A percentile compares a stretch with the other conserved stretches of the same genome.
phyloP scores from a whole-genome alignment of 2,329 filamentous ascomycete species.

The Cryphonectria radicalis region DNA sequence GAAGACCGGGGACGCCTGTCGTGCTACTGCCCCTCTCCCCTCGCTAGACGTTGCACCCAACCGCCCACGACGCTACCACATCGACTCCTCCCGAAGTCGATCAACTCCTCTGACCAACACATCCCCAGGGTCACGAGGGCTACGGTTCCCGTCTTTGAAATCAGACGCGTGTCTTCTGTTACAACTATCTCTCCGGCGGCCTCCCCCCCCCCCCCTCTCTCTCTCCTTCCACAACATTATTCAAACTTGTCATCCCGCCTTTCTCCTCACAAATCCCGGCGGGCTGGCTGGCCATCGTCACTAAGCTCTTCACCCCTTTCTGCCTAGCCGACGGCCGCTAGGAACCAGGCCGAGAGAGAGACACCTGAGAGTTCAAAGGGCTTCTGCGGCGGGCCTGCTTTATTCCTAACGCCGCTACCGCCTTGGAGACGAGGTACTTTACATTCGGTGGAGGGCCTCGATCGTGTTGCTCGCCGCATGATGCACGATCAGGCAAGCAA shows the following conservation, averaged over 20 bases:
- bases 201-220: not conserved
- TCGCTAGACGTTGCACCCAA: not conserved
- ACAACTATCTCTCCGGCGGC: not conserved
- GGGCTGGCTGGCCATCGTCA: not conserved
- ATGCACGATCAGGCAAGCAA: conserved; percentile 33
- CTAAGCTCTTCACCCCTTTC: conserved; percentile 13
- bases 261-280: not conserved
- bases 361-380: not conserved
- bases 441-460: conserved; percentile 13
- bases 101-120: not conserved
- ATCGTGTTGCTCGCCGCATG: conserved; percentile 22
- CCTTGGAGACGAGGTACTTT: not conserved
- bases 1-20: not conserved
- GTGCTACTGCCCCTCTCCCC: not conserved
- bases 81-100: not conserved
- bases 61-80: not conserved
- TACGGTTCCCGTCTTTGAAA: not conserved
- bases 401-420: not conserved
- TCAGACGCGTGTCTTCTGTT: conserved; percentile 7
- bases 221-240: not conserved
- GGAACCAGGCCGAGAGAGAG: not conserved
- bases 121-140: not conserved
- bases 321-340: not conserved
- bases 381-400: not conserved
- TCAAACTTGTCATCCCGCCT: not conserved